These are phyloP conservation scores for Afroboletus lepidellus DNA, from an alignment of 1,284 basidiomycete genomes.

Conservation along the genomic window DNA sequence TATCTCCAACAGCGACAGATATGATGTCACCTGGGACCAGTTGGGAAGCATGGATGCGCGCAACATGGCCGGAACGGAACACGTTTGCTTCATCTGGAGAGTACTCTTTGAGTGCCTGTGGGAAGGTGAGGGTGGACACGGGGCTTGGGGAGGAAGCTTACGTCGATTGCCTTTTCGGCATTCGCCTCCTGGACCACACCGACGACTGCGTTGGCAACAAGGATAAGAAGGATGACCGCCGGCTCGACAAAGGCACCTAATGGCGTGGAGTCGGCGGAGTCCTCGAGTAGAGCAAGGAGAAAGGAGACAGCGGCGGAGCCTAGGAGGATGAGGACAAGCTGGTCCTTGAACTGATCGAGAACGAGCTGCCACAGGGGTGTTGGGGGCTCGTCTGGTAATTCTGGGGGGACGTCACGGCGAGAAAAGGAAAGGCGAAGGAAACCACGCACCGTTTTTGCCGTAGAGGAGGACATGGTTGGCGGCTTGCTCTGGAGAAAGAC, in stretches of 20 bases:
- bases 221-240: constrained; percentile 87
- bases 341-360: constrained; percentile 97
- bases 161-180: constrained; percentile 94
- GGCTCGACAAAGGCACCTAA: constrained; percentile 90
- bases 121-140: constrained; percentile 1
- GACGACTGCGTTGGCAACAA: constrained; percentile 91
- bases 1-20: constrained; percentile 88
- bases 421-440: background rate
- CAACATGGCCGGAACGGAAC: constrained; percentile 70
- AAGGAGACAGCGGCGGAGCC: constrained; percentile 91
- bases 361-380: constrained; percentile 94
- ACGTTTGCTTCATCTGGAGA: constrained; percentile 94
- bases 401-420: constrained; percentile 40
- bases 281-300: constrained; percentile 83
- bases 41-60: constrained; percentile 77
- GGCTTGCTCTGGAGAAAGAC: constrained; percentile 62
- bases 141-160: constrained; percentile 42
- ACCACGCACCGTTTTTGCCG: constrained; percentile 76
- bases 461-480: constrained; percentile 74
- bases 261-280: constrained; percentile 62
- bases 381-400: constrained; percentile 84
- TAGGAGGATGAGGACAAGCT: constrained; percentile 91
- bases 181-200: constrained; percentile 95
- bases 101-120: constrained; percentile 88
- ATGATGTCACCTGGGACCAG: constrained; percentile 95